phyloP scores from a whole-genome alignment of 2,329 filamentous ascomycete genomes.

The Penicillium palitans region DNA sequence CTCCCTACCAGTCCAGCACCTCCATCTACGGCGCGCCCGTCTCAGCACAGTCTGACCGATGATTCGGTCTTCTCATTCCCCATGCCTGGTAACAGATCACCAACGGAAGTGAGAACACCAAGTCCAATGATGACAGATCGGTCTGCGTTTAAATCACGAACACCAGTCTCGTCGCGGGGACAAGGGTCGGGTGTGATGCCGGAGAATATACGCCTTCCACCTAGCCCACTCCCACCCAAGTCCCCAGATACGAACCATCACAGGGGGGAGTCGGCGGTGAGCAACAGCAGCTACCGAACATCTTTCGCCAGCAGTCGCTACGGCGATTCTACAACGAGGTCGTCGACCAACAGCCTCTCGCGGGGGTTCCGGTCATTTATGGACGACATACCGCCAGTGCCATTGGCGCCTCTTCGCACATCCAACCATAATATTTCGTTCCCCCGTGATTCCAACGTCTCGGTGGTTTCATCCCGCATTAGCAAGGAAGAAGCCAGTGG shows the following conservation, averaged over 20 bases:
- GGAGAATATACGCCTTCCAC: slow-evolving; percentile 24
- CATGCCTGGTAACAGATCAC: slow-evolving; percentile 37
- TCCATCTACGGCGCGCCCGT: slow-evolving; percentile 43
- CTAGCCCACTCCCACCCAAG: slow-evolving; percentile 22
- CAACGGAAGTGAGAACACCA: slow-evolving; percentile 21
- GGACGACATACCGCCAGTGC: slow-evolving; percentile 38
- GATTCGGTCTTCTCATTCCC: slow-evolving; percentile 57
- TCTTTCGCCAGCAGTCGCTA: slow-evolving; percentile 44
- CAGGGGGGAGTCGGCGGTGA: slow-evolving; percentile 33
- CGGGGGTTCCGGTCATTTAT: slow-evolving; percentile 31
- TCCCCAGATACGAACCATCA: slow-evolving; percentile 12
- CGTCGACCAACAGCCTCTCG: slow-evolving; percentile 36
- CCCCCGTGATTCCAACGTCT: slow-evolving; percentile 27
- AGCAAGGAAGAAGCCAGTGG: slow-evolving; percentile 29
- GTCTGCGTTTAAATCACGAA: slow-evolving; percentile 21
- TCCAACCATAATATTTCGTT: slow-evolving; percentile 21
- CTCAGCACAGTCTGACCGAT: slow-evolving; percentile 35
- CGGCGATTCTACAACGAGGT: slow-evolving; percentile 38
- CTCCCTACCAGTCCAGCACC: slow-evolving; percentile 54
- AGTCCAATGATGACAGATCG: slow-evolving; percentile 23
- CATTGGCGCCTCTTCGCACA: slow-evolving; percentile 28
- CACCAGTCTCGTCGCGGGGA: slow-evolving; percentile 21
- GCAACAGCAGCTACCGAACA: slow-evolving; percentile 43
- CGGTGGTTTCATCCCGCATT: slow-evolving; percentile 21
- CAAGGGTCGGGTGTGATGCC: slow-evolving; percentile 15